Evolutionary conservation across 1,139 yeast species (phyloP).

Genomic region (Saccharomycopsis crataegensis): DNA sequence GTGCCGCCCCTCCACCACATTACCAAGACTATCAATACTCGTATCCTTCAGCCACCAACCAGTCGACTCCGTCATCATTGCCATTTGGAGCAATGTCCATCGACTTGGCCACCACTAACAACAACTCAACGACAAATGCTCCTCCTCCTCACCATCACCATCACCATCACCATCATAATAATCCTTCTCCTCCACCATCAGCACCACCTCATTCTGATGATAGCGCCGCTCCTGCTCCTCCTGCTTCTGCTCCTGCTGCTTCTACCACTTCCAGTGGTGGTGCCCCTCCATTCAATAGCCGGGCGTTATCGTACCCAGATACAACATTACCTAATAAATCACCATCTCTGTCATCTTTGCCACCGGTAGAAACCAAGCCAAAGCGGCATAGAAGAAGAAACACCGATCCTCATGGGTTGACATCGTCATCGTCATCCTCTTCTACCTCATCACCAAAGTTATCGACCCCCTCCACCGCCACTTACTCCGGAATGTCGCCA

Average conservation of each 20-base stretch:
- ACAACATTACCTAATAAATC: conserved; percentile 2
- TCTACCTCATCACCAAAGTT: not conserved
- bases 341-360: not conserved
- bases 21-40: not conserved
- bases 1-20: not conserved
- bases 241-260: not conserved
- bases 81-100: too few species aligned
- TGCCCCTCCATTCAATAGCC: too few species aligned
- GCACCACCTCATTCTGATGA: not conserved
- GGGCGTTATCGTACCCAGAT: not conserved
- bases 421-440: not conserved
- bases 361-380: not conserved
- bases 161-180: not conserved
- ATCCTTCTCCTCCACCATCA: too few species aligned
- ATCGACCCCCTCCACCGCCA: not conserved
- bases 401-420: conserved; percentile 15
- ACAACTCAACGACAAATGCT: not conserved
- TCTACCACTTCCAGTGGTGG: too few species aligned
- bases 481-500: conserved; percentile 24
- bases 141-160: not conserved
- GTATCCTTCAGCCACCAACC: not conserved
- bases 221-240: not conserved
- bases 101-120: not conserved
- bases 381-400: conserved; percentile 18
- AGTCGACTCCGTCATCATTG: not conserved